Conservation (phyloP, 106 monocot species). For the Ottelia alismoides region DNA sequence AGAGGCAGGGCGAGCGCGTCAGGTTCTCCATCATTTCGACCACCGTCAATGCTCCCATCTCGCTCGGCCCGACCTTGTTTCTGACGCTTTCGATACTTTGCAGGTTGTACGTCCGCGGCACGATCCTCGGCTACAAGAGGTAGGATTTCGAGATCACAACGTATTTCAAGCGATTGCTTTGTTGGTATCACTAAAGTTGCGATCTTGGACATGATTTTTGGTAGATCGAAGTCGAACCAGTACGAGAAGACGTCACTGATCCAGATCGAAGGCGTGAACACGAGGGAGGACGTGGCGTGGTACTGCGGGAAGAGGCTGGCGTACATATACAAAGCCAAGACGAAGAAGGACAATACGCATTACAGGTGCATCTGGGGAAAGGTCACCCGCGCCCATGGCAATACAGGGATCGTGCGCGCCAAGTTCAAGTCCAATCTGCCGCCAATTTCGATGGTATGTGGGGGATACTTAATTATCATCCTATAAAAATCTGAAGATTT, state of each 20-base stretch:
- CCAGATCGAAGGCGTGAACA: constrained; percentile 70
- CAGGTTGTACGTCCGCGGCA: constrained; percentile 67
- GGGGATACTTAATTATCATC: no score
- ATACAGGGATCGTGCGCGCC: constrained; percentile 62
- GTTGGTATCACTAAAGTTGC: no score
- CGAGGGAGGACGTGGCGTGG: constrained; percentile 65
- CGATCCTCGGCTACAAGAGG: constrained; percentile 92
- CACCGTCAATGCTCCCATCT: background rate
- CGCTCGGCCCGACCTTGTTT: background rate
- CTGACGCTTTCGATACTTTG: no score
- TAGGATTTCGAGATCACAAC: constrained; percentile 7
- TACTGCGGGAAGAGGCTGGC: constrained; percentile 59
- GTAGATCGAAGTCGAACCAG: constrained; percentile 68
- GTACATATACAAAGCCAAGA: constrained; percentile 84
- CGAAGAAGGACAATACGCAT: constrained; percentile 51
- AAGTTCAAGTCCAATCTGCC: constrained; percentile 78
- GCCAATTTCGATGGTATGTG: constrained; percentile 60
- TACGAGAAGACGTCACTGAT: constrained; percentile 62
- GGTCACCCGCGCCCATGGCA: constrained; percentile 62
- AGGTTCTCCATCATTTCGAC: constrained; percentile 4
- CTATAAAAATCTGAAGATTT: no score
- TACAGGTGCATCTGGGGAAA: constrained; percentile 79
- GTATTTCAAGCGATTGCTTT: no score
- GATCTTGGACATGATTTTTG: no score
- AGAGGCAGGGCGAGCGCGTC: constrained; percentile 49